These are phyloP conservation scores for Vigna reflexopilosa DNA, from an alignment of 306 rosid species.

Conservation along the genomic window DNA sequence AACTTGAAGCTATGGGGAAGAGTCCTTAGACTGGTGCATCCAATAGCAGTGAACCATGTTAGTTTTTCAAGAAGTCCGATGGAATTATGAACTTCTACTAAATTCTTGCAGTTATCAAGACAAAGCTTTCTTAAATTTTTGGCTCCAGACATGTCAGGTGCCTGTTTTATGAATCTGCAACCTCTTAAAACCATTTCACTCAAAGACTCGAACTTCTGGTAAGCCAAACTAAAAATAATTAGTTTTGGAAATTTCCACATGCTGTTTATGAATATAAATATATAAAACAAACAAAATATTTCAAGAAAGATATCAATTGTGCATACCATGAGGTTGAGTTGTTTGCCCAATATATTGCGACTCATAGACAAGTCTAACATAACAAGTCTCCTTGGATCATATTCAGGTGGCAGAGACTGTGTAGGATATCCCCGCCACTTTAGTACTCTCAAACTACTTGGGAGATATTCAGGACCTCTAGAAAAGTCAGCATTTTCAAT, in stretches of 20 bases:
- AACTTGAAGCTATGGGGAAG: constrained; percentile 3
- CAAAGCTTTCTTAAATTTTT: constrained; percentile 9
- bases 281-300: background rate
- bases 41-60: background rate
- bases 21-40: constrained; percentile 24
- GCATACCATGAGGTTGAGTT: constrained; percentile 11
- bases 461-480: constrained; percentile 14
- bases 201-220: constrained; percentile 24
- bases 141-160: constrained; percentile 36
- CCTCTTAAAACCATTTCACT: constrained; percentile 13
- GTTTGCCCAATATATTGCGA: background rate
- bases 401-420: constrained; percentile 20
- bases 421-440: constrained; percentile 32
- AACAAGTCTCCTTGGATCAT: constrained; percentile 16
- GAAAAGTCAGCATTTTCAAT: constrained; percentile 27
- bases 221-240: background rate
- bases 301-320: background rate
- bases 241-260: background rate
- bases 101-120: constrained; percentile 29
- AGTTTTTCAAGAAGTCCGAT: constrained; percentile 29
- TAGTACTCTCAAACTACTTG: constrained; percentile 28
- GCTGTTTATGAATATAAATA: background rate
- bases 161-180: constrained; percentile 8
- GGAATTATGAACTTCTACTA: constrained; percentile 31
- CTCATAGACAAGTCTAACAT: constrained; percentile 29